These are phyloP conservation scores for Euphrasia confusa DNA, from an alignment of 257 asterid genomes.

Conservation along the genomic window DNA sequence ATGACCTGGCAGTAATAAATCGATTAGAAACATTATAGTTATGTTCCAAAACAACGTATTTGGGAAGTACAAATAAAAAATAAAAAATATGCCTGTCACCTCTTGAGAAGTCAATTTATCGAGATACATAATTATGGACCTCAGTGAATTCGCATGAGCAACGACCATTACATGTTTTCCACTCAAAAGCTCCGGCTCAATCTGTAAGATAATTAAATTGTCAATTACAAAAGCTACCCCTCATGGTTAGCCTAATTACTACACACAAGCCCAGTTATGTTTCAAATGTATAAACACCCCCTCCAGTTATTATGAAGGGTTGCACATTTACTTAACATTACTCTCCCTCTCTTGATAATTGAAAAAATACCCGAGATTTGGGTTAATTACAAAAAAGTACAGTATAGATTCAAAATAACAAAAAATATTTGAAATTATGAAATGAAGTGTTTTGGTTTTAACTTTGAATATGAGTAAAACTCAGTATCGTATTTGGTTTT, in stretches of 20 bases:
- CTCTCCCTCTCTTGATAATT: not conserved
- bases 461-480: not conserved
- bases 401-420: not conserved
- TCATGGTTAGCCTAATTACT: not conserved
- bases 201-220: slow-evolving; percentile 40
- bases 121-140: slow-evolving; percentile 93
- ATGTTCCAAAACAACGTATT: not conserved
- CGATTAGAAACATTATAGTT: slow-evolving; percentile 7
- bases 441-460: not conserved
- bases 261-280: not conserved
- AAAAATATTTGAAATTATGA: no score
- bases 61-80: slow-evolving; percentile 8
- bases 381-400: not conserved
- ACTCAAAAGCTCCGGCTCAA: slow-evolving; percentile 66
- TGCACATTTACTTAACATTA: no score
- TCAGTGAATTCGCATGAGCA: slow-evolving; percentile 90
- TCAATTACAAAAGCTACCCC: not conserved
- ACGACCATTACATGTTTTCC: slow-evolving; percentile 85
- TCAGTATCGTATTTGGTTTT: not conserved
- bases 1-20: slow-evolving; percentile 50
- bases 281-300: not conserved
- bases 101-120: slow-evolving; percentile 74
- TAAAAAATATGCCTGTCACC: slow-evolving; percentile 34
- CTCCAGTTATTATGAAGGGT: not conserved
- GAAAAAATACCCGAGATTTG: not conserved